A percentile compares a stretch with the other conserved stretches of the same genome.
Evolutionary conservation across 2,329 filamentous ascomycete genomes (phyloP).

Genomic region (Fusarium lateritium): DNA sequence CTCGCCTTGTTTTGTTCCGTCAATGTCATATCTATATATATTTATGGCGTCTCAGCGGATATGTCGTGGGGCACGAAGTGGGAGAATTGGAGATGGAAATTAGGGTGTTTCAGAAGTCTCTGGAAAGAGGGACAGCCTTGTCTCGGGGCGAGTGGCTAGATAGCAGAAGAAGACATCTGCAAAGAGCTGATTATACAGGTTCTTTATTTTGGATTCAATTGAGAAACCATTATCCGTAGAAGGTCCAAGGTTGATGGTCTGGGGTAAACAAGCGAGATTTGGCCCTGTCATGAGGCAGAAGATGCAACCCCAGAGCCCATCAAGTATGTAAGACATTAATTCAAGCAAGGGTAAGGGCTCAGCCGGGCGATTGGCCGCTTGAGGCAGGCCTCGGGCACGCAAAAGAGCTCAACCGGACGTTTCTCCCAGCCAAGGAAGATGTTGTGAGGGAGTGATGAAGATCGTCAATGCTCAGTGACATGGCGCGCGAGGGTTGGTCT

Average conservation of each 20-base stretch:
- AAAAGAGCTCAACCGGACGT: conserved; percentile 8
- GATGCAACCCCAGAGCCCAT: conserved; percentile 9
- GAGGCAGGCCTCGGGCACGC: conserved; percentile 21
- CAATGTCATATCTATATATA: conserved; percentile 9
- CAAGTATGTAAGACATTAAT: conserved; percentile 4
- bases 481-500: conserved; percentile 23
- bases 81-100: conserved; percentile 36
- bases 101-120: conserved; percentile 46
- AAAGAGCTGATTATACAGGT: neutral
- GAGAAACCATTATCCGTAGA: neutral
- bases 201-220: neutral
- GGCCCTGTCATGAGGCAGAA: conserved; percentile 7
- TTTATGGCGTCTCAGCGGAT: conserved; percentile 11
- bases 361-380: conserved; percentile 30
- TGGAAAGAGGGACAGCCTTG: conserved; percentile 25
- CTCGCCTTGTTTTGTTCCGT: neutral
- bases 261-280: conserved; percentile 38
- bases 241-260: neutral
- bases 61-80: conserved; percentile 14
- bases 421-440: conserved; percentile 10
- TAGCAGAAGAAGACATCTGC: neutral
- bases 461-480: conserved; percentile 30
- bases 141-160: conserved; percentile 31
- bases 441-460: conserved; percentile 21
- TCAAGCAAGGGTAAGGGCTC: conserved; percentile 13